Percentiles rank a stretch among this genome's conserved stretches.
These are phyloP conservation scores for Avena insularis DNA, from an alignment of 176 grass and related monocot species.

Conservation along the genomic window DNA sequence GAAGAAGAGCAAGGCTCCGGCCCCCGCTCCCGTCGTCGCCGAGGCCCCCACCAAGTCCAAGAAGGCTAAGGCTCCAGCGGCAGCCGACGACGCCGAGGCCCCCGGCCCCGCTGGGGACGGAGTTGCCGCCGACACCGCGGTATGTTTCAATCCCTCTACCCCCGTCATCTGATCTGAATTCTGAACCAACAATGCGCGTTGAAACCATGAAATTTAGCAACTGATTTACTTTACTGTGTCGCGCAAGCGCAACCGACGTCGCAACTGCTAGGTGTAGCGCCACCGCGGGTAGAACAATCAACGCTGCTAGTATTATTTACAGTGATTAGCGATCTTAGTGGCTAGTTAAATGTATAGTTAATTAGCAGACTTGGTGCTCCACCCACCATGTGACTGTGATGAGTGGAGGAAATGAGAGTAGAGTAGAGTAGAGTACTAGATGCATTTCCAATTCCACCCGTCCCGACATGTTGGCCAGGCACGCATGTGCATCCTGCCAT, in stretches of 20 bases:
- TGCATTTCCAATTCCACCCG: background rate
- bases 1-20: slow-evolving; percentile 61
- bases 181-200: background rate
- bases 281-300: background rate
- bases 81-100: slow-evolving; percentile 2
- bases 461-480: slow-evolving; percentile 39
- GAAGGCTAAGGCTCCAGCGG: slow-evolving; percentile 51
- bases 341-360: background rate
- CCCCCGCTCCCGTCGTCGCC: slow-evolving; percentile 53
- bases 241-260: background rate
- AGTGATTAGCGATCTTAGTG: background rate
- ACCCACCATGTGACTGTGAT: background rate
- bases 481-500: slow-evolving; percentile 43
- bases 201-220: background rate
- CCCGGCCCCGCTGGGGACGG: slow-evolving; percentile 42
- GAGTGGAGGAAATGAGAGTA: too few relatives aligned
- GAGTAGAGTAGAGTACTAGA: background rate
- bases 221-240: background rate
- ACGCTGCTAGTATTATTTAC: background rate
- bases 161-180: background rate
- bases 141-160: background rate
- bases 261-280: background rate
- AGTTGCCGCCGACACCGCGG: slow-evolving; percentile 45
- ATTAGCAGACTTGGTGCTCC: background rate
- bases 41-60: slow-evolving; percentile 31